phyloP scores from a whole-genome alignment of 2,329 filamentous ascomycete species.

The Colletotrichum kahawae region DNA sequence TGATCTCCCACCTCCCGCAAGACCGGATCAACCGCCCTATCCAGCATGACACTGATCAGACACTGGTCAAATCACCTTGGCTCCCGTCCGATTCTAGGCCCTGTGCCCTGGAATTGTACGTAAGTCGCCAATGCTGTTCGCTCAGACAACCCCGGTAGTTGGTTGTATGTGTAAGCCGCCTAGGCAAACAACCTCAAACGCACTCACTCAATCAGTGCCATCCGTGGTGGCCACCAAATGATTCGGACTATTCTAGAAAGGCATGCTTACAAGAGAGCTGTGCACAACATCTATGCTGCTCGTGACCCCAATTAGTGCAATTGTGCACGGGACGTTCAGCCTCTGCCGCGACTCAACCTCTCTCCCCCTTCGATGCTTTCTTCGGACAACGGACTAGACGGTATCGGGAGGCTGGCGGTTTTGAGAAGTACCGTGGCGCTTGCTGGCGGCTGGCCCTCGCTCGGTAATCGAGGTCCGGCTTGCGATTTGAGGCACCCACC shows the following conservation, averaged over 20 bases:
- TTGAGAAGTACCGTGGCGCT: not conserved
- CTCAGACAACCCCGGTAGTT: not conserved
- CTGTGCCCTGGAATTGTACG: not conserved
- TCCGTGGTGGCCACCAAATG: not conserved
- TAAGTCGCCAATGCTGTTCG: not conserved
- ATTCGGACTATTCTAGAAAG: not conserved
- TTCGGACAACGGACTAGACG: not conserved
- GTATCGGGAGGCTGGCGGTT: not conserved
- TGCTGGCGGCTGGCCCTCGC: not conserved
- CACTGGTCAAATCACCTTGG: not conserved
- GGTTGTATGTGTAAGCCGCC: not conserved
- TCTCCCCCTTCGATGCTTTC: not conserved
- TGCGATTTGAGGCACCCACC: not conserved
- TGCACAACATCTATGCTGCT: not conserved
- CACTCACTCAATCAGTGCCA: not conserved
- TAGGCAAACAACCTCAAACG: not conserved
- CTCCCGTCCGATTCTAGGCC: not conserved
- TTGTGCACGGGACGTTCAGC: constrained; percentile 1
- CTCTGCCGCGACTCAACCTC: not conserved
- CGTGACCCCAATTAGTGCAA: not conserved
- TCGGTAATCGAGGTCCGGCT: not conserved
- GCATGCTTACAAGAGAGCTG: not conserved
- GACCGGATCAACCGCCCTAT: not conserved
- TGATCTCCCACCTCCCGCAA: not conserved
- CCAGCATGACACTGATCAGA: not conserved